Conservation (phyloP, 768 basidiomycete genomes). For the Punctularia strigosozonata region DNA sequence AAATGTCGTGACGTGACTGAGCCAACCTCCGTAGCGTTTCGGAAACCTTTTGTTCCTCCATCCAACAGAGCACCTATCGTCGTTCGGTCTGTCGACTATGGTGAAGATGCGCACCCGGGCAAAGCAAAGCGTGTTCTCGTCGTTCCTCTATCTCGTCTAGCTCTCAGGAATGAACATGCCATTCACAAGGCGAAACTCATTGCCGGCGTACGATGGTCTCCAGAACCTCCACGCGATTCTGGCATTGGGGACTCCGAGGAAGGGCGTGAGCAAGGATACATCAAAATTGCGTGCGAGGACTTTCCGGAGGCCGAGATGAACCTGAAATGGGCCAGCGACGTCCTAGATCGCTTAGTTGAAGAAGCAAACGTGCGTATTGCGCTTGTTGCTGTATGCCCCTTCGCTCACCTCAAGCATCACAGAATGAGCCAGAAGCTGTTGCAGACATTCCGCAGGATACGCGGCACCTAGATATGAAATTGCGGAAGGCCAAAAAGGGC, state of each 20-base stretch:
- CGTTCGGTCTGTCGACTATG: constrained; percentile 67
- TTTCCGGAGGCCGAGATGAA: constrained; percentile 80
- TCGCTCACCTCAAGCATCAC: not conserved
- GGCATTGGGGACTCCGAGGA: constrained; percentile 38
- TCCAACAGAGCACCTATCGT: constrained; percentile 40
- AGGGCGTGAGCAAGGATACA: constrained; percentile 57
- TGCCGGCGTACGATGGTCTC: constrained; percentile 82
- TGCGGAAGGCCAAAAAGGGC: constrained; percentile 60
- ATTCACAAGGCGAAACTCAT: constrained; percentile 81
- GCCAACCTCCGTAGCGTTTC: constrained; percentile 42
- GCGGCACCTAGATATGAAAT: constrained; percentile 66
- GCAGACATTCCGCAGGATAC: constrained; percentile 68
- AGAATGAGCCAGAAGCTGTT: constrained; percentile 18
- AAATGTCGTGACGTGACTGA: constrained; percentile 1
- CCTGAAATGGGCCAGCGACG: constrained; percentile 88
- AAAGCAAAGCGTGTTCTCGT: constrained; percentile 62
- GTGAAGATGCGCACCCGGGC: constrained; percentile 65
- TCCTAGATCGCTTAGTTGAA: constrained; percentile 62
- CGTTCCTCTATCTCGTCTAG: constrained; percentile 62
- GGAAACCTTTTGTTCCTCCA: constrained; percentile 70
- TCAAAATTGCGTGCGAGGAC: constrained; percentile 87
- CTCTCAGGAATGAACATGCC: constrained; percentile 50
- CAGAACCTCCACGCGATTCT: constrained; percentile 56
- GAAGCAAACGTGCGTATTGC: constrained; percentile 69
- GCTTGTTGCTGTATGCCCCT: not conserved